phyloP scores from a whole-genome alignment of 768 basidiomycete genomes.

The Agaricus blazei region DNA sequence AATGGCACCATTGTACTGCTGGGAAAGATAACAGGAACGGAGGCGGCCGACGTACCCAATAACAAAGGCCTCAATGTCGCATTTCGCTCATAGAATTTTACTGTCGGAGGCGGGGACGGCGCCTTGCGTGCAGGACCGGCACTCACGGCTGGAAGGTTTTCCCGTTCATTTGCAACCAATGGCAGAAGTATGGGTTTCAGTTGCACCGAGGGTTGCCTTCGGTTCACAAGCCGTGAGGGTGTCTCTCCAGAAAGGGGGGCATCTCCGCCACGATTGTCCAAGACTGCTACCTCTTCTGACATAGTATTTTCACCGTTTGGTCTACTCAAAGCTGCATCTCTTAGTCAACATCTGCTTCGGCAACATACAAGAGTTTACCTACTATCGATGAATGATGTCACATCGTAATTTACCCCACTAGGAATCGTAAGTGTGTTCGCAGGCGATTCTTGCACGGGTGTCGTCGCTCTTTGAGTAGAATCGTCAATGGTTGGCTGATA shows the following conservation, averaged over 20 bases:
- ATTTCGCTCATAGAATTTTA: conserved; percentile 8
- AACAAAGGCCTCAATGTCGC: conserved; percentile 26
- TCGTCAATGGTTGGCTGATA: not conserved
- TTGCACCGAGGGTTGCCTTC: not conserved
- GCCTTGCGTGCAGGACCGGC: not conserved
- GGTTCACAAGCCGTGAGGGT: not conserved
- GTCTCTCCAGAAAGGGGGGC: not conserved
- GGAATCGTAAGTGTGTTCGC: conserved; percentile 28
- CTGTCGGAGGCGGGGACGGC: not conserved
- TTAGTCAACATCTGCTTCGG: conserved; percentile 3
- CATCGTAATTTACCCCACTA: conserved; percentile 57
- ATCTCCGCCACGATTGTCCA: not conserved
- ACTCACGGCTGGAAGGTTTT: not conserved
- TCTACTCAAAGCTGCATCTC: conserved; percentile 4
- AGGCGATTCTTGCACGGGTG: conserved; percentile 12
- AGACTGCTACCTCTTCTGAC: not conserved
- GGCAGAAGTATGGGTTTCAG: conserved; percentile 24
- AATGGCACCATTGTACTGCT: conserved; percentile 22
- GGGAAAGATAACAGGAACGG: conserved; percentile 18
- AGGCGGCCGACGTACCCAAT: conserved; percentile 25
- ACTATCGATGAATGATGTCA: conserved; percentile 70
- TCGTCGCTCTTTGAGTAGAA: not conserved
- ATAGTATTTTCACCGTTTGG: not conserved
- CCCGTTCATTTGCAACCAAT: conserved; percentile 11
- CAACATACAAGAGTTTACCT: conserved; percentile 12